phyloP scores from a whole-genome alignment of 192 early-diverging fungal genomes.

The Rhizophagus clarus region DNA sequence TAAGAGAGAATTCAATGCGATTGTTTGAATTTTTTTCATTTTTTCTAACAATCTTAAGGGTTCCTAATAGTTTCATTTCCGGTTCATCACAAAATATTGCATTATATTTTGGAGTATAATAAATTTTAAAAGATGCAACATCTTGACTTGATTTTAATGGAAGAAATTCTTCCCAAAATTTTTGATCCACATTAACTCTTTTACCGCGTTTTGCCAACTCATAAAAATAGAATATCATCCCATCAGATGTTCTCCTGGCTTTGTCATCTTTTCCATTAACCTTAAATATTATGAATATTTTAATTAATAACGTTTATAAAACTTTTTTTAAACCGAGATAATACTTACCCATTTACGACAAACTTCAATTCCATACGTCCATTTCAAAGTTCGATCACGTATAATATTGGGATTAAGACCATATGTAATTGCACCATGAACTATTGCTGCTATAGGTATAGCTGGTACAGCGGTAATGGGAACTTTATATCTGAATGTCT shows the following conservation, averaged over 20 bases:
- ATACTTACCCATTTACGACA: not conserved
- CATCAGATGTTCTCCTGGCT: not conserved
- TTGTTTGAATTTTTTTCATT: not conserved
- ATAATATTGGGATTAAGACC: slow-evolving; percentile 23
- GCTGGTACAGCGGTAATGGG: slow-evolving; percentile 53
- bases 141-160: not conserved
- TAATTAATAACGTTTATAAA: not conserved
- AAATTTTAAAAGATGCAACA: slow-evolving; percentile 2
- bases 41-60: not conserved
- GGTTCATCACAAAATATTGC: slow-evolving; percentile 15
- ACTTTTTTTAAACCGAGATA: not conserved
- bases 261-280: not conserved
- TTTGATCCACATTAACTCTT: not conserved
- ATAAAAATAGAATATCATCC: slow-evolving; percentile 7
- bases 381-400: slow-evolving; percentile 1
- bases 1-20: slow-evolving; percentile 16
- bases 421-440: slow-evolving; percentile 55
- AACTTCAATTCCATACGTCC: slow-evolving; percentile 17
- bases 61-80: slow-evolving; percentile 19
- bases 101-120: not conserved
- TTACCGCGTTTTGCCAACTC: slow-evolving; percentile 11
- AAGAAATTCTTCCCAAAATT: not conserved
- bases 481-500: slow-evolving; percentile 48
- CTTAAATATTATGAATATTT: not conserved
- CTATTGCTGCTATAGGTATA: slow-evolving; percentile 56